phyloP scores from a whole-genome alignment of 164 flowering plant species.

The Annona cherimola region DNA sequence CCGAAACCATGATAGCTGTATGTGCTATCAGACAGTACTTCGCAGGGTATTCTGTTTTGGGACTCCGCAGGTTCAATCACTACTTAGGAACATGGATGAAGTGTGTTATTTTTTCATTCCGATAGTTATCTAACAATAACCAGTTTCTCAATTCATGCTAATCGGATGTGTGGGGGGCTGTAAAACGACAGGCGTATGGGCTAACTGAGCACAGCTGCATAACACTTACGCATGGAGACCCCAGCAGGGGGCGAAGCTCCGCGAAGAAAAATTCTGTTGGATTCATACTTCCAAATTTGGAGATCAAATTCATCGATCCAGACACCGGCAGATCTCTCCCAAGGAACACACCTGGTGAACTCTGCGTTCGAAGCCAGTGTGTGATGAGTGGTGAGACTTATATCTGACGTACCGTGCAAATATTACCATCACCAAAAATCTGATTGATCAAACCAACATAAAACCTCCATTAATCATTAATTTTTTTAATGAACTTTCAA shows the following conservation, averaged over 20 bases:
- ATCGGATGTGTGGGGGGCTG: no score
- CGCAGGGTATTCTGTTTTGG: no score
- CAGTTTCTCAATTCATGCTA: no score
- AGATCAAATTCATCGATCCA: constrained; percentile 86
- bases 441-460: background rate
- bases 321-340: constrained; percentile 74
- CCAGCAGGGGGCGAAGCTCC: constrained; percentile 29
- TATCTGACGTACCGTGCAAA: background rate
- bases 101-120: no score
- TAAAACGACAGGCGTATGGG: constrained; percentile 43
- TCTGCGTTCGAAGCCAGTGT: constrained; percentile 93
- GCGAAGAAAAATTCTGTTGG: constrained; percentile 91
- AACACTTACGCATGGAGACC: constrained; percentile 70
- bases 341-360: constrained; percentile 67
- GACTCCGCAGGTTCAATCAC: no score
- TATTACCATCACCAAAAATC: background rate
- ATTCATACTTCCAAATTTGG: constrained; percentile 83
- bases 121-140: no score
- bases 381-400: constrained; percentile 73
- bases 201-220: constrained; percentile 97
- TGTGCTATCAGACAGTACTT: no score
- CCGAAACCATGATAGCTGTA: no score
- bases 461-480: background rate
- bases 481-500: no score
- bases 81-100: no score